Percentiles rank a stretch among this genome's conserved stretches.
These are phyloP conservation scores for Leccinum uliginosum DNA, from an alignment of 768 basidiomycete species.

Conservation along the genomic window DNA sequence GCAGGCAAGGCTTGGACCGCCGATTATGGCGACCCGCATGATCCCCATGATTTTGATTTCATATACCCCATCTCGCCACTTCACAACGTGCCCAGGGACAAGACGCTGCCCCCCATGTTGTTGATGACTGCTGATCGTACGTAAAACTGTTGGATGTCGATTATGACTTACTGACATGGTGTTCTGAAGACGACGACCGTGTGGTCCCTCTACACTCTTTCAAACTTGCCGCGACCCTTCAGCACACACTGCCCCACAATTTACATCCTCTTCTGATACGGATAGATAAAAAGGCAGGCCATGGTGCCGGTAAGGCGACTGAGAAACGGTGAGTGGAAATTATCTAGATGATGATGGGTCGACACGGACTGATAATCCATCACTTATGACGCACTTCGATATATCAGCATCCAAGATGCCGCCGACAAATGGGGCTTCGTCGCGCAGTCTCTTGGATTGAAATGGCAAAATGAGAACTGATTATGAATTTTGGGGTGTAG, in stretches of 20 bases:
- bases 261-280: constrained; percentile 70
- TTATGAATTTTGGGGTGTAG: not conserved
- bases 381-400: not conserved
- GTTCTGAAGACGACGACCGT: constrained; percentile 65
- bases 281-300: constrained; percentile 76
- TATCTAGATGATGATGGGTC: not conserved
- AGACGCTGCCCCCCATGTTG: constrained; percentile 61
- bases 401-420: constrained; percentile 63
- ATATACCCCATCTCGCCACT: constrained; percentile 76
- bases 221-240: constrained; percentile 77
- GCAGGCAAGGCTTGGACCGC: constrained; percentile 71
- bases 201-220: constrained; percentile 87
- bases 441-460: constrained; percentile 57
- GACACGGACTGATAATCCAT: not conserved
- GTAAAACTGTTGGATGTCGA: constrained; percentile 24
- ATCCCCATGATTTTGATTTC: constrained; percentile 79
- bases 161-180: constrained; percentile 3
- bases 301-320: constrained; percentile 77
- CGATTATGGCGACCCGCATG: constrained; percentile 75
- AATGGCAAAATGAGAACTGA: constrained; percentile 27
- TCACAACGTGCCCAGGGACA: constrained; percentile 67
- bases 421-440: constrained; percentile 79
- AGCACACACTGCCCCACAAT: constrained; percentile 60
- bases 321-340: constrained; percentile 48
- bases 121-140: constrained; percentile 81